Conservation (phyloP, 2,329 filamentous ascomycete species). For the Curvularia sp. region DNA sequence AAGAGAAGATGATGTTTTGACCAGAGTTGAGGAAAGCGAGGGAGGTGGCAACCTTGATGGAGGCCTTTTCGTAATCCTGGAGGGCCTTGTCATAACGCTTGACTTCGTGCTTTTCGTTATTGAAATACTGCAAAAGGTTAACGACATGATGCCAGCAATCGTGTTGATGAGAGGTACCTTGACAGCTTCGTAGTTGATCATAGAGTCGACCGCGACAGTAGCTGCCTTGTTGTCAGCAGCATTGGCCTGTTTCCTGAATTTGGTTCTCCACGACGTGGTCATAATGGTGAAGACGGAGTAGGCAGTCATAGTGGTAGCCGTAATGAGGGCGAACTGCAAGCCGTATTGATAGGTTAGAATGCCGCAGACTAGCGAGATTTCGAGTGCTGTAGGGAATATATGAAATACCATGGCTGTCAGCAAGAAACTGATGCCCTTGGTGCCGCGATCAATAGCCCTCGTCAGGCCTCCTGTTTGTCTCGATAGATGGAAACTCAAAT, state of each 20-base stretch:
- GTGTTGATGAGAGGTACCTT: constrained; percentile 60
- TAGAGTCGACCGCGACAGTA: constrained; percentile 91
- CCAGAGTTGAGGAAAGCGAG: constrained; percentile 91
- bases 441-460: constrained; percentile 92
- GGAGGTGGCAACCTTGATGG: constrained; percentile 96
- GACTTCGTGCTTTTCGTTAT: constrained; percentile 96
- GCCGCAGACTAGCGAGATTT: constrained; percentile 94
- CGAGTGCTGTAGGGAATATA: constrained; percentile 88
- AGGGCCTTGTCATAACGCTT: constrained; percentile 87
- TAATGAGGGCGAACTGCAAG: constrained; percentile 88
- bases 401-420: constrained; percentile 99
- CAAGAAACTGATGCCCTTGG: constrained; percentile 97
- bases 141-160: background rate
- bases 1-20: constrained; percentile 96
- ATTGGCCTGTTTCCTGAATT: constrained; percentile 93
- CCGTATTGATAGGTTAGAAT: constrained; percentile 98
- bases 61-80: constrained; percentile 86
- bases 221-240: constrained; percentile 95
- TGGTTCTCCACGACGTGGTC: constrained; percentile 96
- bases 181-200: constrained; percentile 99
- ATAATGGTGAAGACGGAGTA: constrained; percentile 97
- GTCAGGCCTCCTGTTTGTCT: constrained; percentile 96
- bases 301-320: constrained; percentile 85
- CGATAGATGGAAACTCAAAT: constrained; percentile 91
- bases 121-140: constrained; percentile 72